phyloP scores from a whole-genome alignment of 768 basidiomycete genomes.

The Boletus eberwhitei region DNA sequence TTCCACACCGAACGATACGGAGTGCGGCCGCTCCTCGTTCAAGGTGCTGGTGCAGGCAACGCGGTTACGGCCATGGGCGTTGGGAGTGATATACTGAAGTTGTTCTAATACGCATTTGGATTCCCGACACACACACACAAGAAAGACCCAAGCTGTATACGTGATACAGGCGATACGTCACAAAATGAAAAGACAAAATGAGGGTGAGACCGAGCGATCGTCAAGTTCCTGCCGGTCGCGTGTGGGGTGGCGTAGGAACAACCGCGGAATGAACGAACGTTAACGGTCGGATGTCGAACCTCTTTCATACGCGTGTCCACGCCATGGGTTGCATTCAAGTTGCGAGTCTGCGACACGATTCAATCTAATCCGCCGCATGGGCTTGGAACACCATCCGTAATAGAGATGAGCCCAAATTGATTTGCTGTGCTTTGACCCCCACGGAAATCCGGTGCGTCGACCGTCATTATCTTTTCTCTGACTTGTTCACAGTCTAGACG shows the following conservation, averaged over 20 bases:
- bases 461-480: neutral
- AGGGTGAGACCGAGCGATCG: neutral
- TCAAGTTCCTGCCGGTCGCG: slow-evolving; percentile 2
- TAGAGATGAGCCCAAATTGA: neutral
- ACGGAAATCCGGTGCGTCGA: slow-evolving; percentile 1
- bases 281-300: slow-evolving; percentile 1
- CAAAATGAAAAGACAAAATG: neutral
- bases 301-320: neutral
- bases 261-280: neutral
- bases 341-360: neutral
- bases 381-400: neutral
- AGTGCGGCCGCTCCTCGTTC: slow-evolving; percentile 84
- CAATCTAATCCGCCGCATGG: slow-evolving; percentile 1
- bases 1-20: slow-evolving; percentile 94
- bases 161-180: neutral
- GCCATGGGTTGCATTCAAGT: neutral
- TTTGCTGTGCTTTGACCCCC: neutral
- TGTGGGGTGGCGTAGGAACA: neutral
- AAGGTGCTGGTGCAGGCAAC: slow-evolving; percentile 96
- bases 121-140: neutral
- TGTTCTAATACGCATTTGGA: slow-evolving; percentile 27
- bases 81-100: slow-evolving; percentile 75
- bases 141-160: slow-evolving; percentile 1
- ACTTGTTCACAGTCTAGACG: neutral
- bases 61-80: slow-evolving; percentile 99